A percentile compares a stretch with the other conserved stretches of the same genome.
phyloP scores from a whole-genome alignment of 2,329 filamentous ascomycete genomes.

The Diplocarpon rosae region DNA sequence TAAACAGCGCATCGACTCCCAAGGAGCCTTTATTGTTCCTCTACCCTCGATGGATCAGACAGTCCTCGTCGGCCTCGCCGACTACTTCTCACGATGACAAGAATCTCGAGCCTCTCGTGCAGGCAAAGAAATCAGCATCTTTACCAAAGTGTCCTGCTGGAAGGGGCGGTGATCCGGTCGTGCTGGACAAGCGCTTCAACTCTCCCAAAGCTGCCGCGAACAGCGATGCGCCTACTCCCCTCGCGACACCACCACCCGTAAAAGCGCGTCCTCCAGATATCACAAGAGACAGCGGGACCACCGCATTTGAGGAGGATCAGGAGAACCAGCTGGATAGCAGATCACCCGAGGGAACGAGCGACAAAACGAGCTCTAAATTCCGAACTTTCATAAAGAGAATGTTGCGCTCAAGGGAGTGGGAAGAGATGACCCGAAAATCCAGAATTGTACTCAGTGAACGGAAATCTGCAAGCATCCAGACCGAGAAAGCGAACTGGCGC shows the following conservation, averaged over 20 bases:
- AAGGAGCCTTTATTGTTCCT: constrained; percentile 35
- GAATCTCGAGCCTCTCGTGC: background rate
- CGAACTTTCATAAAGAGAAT: no score
- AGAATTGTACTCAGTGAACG: background rate
- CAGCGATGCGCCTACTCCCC: background rate
- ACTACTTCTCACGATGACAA: background rate
- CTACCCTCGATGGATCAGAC: constrained; percentile 32
- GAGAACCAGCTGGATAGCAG: background rate
- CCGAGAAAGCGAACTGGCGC: constrained; percentile 18
- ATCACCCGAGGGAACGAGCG: background rate
- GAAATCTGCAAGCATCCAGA: background rate
- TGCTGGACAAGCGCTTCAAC: constrained; percentile 3
- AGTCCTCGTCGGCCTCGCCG: constrained; percentile 14
- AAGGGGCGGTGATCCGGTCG: background rate
- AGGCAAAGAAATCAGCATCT: background rate
- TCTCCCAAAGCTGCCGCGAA: background rate
- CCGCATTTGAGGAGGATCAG: background rate
- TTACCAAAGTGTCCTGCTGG: background rate
- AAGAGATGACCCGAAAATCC: background rate
- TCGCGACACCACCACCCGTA: background rate
- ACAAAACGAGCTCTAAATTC: no score
- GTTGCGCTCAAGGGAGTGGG: no score
- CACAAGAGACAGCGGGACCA: constrained; percentile 1
- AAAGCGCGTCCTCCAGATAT: constrained; percentile 1
- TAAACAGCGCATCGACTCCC: constrained; percentile 28